A percentile compares a stretch with the other conserved stretches of the same genome.
Conservation (phyloP, 305 asterid species). For the Fraxinus velutina region DNA sequence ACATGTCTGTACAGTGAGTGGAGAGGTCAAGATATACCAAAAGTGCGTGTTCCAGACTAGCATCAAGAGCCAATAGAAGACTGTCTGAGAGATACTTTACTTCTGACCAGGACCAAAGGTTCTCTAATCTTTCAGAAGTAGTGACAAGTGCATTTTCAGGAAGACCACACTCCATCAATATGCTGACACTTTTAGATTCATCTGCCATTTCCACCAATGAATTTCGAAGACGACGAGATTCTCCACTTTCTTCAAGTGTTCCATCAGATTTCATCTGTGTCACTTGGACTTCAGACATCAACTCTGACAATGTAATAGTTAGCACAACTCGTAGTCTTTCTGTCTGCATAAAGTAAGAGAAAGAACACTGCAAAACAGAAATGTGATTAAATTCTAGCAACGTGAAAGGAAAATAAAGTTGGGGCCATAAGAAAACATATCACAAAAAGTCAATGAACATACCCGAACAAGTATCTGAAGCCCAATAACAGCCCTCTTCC, state of each 20-base stretch:
- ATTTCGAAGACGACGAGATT: constrained; percentile 85
- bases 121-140: constrained; percentile 47
- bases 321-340: constrained; percentile 87
- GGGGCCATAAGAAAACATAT: constrained; percentile 12
- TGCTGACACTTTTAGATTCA: constrained; percentile 56
- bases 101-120: constrained; percentile 79
- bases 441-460: constrained; percentile 22
- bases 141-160: constrained; percentile 61
- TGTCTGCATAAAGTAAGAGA: constrained; percentile 74
- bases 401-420: constrained; percentile 7
- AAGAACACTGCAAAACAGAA: constrained; percentile 67
- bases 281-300: constrained; percentile 99
- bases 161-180: constrained; percentile 68
- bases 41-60: constrained; percentile 95
- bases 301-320: constrained; percentile 88
- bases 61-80: constrained; percentile 96
- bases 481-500: constrained; percentile 90
- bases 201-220: constrained; percentile 85
- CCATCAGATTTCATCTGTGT: constrained; percentile 95
- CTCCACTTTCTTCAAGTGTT: constrained; percentile 88
- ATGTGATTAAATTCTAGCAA: constrained; percentile 11
- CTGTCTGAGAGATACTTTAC: constrained; percentile 73
- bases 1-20: constrained; percentile 23
- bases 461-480: constrained; percentile 96
- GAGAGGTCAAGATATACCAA: constrained; percentile 52